These are phyloP conservation scores for Picea abies DNA, from an alignment of 83 land plant species.

Conservation along the genomic window DNA sequence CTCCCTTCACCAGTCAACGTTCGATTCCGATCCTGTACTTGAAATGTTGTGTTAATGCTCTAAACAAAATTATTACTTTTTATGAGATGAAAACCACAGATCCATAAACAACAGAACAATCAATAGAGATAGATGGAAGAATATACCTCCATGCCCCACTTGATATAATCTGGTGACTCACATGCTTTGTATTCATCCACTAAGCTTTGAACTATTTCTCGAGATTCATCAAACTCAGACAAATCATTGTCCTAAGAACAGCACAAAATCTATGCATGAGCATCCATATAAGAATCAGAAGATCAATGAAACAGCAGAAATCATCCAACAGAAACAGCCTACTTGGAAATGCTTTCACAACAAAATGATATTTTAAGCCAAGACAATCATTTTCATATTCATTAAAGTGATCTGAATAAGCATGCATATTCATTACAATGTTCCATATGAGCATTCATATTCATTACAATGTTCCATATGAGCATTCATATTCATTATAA, in stretches of 20 bases:
- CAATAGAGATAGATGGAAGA: neutral
- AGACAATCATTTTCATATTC: too few species aligned
- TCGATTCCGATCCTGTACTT: constrained; percentile 65
- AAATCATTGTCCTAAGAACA: constrained; percentile 90
- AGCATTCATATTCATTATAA: too few species aligned
- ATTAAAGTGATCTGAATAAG: too few species aligned
- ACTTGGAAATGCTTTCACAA: too few species aligned
- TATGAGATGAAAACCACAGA: neutral
- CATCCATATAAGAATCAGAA: too few species aligned
- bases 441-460: too few species aligned
- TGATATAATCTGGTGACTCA: constrained; percentile 98
- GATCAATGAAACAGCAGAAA: too few species aligned
- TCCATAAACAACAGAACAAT: neutral
- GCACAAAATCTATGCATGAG: neutral
- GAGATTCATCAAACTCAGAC: constrained; percentile 97
- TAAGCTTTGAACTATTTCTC: constrained; percentile 96
- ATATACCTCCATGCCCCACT: constrained; percentile 99
- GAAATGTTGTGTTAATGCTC: neutral
- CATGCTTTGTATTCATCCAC: constrained; percentile 99
- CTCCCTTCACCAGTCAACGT: constrained; percentile 60
- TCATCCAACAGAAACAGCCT: too few species aligned
- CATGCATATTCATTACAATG: too few species aligned
- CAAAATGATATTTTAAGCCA: too few species aligned
- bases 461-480: too few species aligned
- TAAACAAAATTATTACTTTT: neutral